Percentiles rank a stretch among this genome's conserved stretches.
Conservation (phyloP, 1,284 basidiomycete species). For the Sphagnurus paluster region DNA sequence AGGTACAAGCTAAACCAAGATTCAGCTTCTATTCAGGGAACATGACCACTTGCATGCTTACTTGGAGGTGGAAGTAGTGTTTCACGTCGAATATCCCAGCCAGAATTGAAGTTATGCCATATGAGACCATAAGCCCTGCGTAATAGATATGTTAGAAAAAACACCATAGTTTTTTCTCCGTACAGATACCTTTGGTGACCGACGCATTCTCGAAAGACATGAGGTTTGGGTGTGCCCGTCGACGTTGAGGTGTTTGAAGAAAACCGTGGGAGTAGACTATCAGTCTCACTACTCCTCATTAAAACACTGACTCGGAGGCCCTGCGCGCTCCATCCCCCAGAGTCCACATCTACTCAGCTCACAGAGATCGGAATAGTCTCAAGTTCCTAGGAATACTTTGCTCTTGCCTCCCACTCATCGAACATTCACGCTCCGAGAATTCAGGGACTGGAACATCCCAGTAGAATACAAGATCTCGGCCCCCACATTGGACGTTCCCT, state of each 20-base stretch:
- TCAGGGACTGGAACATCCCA: too few species aligned
- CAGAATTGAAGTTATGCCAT: conserved; percentile 68
- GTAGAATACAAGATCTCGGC: too few species aligned
- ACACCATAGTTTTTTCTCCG: not conserved
- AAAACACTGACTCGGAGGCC: too few species aligned
- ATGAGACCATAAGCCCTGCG: conserved; percentile 74
- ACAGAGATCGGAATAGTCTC: too few species aligned
- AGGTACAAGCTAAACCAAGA: conserved; percentile 53
- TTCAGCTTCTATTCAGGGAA: conserved; percentile 5
- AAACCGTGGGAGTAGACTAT: conserved; percentile 11
- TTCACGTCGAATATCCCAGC: conserved; percentile 83
- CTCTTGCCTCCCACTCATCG: too few species aligned
- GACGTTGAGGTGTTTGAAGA: not conserved
- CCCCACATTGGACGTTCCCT: too few species aligned
- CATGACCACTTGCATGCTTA: conserved; percentile 28
- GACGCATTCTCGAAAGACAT: conserved; percentile 82
- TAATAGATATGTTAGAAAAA: conserved; percentile 3
- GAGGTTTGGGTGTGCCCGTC: conserved; percentile 2
- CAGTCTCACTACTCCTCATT: too few species aligned
- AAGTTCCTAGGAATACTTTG: too few species aligned
- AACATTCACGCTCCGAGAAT: too few species aligned
- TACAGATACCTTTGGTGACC: conserved; percentile 68
- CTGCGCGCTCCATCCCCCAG: too few species aligned
- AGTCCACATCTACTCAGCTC: too few species aligned
- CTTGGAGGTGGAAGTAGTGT: conserved; percentile 85